Evolutionary conservation across 495 filamentous ascomycete genomes (phyloP).

Genomic region (Pseudoneurospora amorphoporcata): DNA sequence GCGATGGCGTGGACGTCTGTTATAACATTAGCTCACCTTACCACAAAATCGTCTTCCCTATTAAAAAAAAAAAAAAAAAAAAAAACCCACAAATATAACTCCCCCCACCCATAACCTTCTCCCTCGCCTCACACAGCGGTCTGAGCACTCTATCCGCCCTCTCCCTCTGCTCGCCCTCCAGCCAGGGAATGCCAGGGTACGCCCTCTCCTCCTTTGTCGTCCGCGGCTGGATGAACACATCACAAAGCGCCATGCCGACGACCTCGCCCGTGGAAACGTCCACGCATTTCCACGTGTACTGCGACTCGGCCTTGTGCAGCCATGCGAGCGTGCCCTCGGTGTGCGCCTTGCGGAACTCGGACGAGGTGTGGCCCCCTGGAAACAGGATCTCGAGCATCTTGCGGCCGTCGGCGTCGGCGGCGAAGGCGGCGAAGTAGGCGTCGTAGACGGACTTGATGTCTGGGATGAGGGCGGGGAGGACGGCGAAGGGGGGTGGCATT

Average conservation of each 20-base stretch:
- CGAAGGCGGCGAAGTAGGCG: conserved; percentile 32
- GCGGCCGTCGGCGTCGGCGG: conserved; percentile 10
- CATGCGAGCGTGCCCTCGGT: conserved; percentile 21
- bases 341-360: conserved; percentile 24
- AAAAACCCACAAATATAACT: conserved; percentile 21
- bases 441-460: conserved; percentile 31
- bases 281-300: conserved; percentile 32
- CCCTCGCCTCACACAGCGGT: conserved; percentile 22
- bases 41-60: background rate
- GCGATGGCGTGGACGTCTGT: conserved; percentile 23
- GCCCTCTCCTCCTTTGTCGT: conserved; percentile 11
- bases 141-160: conserved; percentile 17
- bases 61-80: too few species aligned
- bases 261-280: conserved; percentile 22
- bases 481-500: conserved; percentile 21
- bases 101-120: conserved; percentile 19
- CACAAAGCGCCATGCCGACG: conserved; percentile 26
- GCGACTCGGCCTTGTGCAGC: conserved; percentile 20
- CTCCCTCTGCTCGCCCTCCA: conserved; percentile 21
- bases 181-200: conserved; percentile 20
- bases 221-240: conserved; percentile 16
- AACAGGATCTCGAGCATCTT: conserved; percentile 27
- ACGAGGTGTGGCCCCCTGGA: conserved; percentile 18
- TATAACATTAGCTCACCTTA: background rate
- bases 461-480: conserved; percentile 31